phyloP scores from a whole-genome alignment of 306 rosid genomes.

The Casuarina glauca region DNA sequence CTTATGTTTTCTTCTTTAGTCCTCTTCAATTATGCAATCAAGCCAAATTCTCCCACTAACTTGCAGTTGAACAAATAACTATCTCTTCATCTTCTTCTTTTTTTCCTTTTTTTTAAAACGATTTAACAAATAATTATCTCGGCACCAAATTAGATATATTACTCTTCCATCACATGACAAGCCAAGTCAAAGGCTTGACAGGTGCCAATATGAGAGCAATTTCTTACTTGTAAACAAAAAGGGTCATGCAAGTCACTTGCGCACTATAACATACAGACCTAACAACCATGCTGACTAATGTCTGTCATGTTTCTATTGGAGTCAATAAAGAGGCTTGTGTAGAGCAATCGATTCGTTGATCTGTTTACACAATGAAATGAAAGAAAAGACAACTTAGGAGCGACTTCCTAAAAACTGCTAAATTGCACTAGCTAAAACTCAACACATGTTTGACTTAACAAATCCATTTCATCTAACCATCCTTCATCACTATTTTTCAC shows the following conservation, averaged over 20 bases:
- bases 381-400: neutral
- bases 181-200: slow-evolving; percentile 5
- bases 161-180: neutral
- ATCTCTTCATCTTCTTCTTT: neutral
- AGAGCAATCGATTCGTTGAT: neutral
- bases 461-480: neutral
- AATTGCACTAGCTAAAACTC: neutral
- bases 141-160: slow-evolving; percentile 4
- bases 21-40: neutral
- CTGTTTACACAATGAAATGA: neutral
- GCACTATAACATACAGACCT: slow-evolving; percentile 4
- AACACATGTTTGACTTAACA: neutral
- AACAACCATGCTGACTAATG: slow-evolving; percentile 6
- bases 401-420: neutral
- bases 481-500: neutral
- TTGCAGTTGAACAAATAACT: neutral
- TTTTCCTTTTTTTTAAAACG: too few relatives aligned
- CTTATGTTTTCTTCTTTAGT: neutral
- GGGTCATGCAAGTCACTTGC: slow-evolving; percentile 11
- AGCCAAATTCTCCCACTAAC: neutral
- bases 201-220: slow-evolving; percentile 13
- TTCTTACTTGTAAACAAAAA: slow-evolving; percentile 4
- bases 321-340: neutral
- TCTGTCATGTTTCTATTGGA: neutral
- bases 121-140: neutral